These are phyloP conservation scores for Perkinsus chesapeaki DNA, from an alignment of 169 alveolate species.

Conservation along the genomic window DNA sequence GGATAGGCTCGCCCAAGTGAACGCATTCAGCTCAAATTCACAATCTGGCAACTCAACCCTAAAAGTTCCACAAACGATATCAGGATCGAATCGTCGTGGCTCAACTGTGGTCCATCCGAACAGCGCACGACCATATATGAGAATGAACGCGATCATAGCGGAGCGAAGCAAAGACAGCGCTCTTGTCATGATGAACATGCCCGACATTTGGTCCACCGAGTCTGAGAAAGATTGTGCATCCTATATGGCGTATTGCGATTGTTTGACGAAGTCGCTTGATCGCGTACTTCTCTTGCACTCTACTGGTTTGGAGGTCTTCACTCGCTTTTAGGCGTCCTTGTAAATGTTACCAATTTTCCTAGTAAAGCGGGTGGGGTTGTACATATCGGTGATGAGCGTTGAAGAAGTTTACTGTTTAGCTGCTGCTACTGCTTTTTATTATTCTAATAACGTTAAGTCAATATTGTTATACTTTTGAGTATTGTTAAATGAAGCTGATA, in stretches of 20 bases:
- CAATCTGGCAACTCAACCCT: background rate
- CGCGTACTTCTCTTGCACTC: background rate
- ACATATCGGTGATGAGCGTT: too few relatives aligned
- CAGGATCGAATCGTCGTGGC: background rate
- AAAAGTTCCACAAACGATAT: background rate
- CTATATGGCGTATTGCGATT: background rate
- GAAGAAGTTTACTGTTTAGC: background rate
- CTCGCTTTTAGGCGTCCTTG: background rate
- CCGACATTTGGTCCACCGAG: background rate
- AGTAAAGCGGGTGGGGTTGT: too few relatives aligned
- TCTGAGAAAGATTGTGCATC: background rate
- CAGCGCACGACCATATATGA: background rate
- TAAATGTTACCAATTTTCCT: too few relatives aligned
- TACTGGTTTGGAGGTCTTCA: background rate
- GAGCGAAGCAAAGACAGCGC: constrained; percentile 3
- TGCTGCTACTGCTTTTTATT: background rate
- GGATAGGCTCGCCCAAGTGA: background rate
- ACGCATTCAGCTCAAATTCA: background rate
- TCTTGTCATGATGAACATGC: background rate
- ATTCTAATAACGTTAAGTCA: background rate
- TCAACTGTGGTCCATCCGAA: background rate
- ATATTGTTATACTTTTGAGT: background rate
- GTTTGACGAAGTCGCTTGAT: background rate
- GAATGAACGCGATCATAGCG: background rate
- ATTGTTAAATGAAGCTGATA: background rate